Conservation (phyloP, 169 alveolate species). For the Haemoproteus tartakovskyi region DNA sequence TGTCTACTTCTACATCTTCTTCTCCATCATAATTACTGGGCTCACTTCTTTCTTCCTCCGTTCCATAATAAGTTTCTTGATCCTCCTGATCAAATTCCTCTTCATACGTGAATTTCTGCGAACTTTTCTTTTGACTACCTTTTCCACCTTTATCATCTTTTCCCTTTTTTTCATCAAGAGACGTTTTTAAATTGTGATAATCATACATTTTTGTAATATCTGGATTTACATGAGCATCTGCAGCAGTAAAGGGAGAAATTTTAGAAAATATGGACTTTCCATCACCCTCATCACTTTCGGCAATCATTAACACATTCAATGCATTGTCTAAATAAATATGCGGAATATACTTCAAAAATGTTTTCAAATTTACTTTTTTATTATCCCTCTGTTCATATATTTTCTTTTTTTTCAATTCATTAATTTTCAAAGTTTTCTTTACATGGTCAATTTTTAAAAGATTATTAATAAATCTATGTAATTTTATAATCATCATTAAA, state of each 20-base stretch:
- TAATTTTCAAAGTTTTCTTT: conserved; percentile 8
- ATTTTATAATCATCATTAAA: conserved; percentile 14
- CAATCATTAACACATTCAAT: conserved; percentile 57
- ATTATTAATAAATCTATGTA: conserved; percentile 48
- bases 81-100: too few relatives aligned
- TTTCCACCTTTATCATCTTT: background rate
- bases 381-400: too few relatives aligned
- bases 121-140: too few relatives aligned
- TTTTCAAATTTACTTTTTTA: conserved; percentile 2
- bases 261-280: conserved; percentile 42
- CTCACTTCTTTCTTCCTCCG: too few relatives aligned
- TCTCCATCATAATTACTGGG: too few relatives aligned
- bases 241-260: conserved; percentile 43
- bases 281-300: conserved; percentile 42
- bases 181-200: conserved; percentile 46
- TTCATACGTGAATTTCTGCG: too few relatives aligned
- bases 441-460: conserved; percentile 44
- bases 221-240: conserved; percentile 5
- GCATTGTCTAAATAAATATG: conserved; percentile 41
- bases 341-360: conserved; percentile 30
- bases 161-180: too few relatives aligned
- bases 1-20: too few relatives aligned
- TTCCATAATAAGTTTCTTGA: too few relatives aligned
- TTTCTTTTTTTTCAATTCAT: background rate
- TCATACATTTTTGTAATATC: conserved; percentile 25